phyloP scores from a whole-genome alignment of 768 basidiomycete genomes.

The Russula sp. region DNA sequence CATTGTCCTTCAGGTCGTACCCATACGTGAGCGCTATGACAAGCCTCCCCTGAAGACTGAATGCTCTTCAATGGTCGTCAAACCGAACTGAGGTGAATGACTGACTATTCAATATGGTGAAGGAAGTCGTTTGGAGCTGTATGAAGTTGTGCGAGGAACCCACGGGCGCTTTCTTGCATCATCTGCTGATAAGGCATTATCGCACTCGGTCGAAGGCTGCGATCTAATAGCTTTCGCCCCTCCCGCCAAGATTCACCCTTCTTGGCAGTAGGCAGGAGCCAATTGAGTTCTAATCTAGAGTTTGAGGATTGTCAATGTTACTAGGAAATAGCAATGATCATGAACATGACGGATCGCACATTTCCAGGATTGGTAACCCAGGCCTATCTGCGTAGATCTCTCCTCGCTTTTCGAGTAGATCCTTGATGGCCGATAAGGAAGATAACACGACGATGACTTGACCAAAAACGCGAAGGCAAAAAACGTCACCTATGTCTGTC shows the following conservation, averaged over 20 bases:
- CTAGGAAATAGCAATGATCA: too few relatives aligned
- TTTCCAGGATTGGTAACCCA: background rate
- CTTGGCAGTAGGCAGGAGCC: background rate
- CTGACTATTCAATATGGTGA: background rate
- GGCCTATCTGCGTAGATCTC: background rate
- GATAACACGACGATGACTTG: background rate
- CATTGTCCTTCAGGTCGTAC: background rate
- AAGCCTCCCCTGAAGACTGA: background rate
- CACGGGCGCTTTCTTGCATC: background rate
- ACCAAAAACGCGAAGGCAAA: constrained; percentile 1
- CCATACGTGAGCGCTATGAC: constrained; percentile 6
- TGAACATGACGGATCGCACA: background rate
- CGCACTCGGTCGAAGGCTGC: background rate
- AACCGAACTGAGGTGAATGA: background rate
- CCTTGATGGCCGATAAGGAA: constrained; percentile 1
- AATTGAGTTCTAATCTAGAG: background rate
- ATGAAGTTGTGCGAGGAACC: background rate
- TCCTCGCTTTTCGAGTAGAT: constrained; percentile 13
- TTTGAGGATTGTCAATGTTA: too few relatives aligned
- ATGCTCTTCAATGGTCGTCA: background rate
- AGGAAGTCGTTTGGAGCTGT: background rate
- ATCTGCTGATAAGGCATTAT: background rate
- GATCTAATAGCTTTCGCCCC: background rate
- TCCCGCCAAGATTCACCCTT: background rate
- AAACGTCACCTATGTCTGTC: constrained; percentile 1